Percentiles rank a stretch among this genome's conserved stretches.
Conservation (phyloP, 2,329 filamentous ascomycete species). For the Pyrenochaeta sp. region DNA sequence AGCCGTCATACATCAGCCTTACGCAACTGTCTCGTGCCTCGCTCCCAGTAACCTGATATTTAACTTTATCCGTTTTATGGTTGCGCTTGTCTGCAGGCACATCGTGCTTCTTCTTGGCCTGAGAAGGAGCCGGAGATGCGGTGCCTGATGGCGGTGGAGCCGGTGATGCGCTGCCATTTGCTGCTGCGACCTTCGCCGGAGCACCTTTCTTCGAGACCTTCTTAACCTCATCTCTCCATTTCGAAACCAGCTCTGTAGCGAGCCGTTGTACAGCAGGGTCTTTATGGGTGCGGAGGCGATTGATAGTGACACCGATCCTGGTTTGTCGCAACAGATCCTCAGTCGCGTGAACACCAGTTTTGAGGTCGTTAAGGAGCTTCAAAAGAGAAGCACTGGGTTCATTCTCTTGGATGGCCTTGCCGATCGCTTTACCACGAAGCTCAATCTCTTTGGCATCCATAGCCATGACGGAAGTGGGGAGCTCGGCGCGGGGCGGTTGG, state of each 20-base stretch:
- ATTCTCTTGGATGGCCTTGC: constrained; percentile 78
- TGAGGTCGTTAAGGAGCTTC: constrained; percentile 77
- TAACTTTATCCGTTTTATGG: constrained; percentile 81
- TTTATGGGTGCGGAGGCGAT: constrained; percentile 84
- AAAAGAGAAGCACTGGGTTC: constrained; percentile 78
- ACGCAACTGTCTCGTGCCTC: constrained; percentile 82
- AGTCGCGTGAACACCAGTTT: constrained; percentile 81
- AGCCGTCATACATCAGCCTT: constrained; percentile 91
- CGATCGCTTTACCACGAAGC: constrained; percentile 77
- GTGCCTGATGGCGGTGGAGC: constrained; percentile 50
- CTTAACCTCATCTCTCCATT: constrained; percentile 85
- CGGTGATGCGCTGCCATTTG: constrained; percentile 40
- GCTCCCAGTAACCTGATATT: constrained; percentile 77
- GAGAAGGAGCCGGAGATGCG: constrained; percentile 59
- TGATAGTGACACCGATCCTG: constrained; percentile 89
- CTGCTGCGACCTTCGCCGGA: constrained; percentile 28
- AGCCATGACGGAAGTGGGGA: constrained; percentile 26
- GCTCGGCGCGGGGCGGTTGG: constrained; percentile 13
- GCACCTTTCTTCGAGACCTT: constrained; percentile 49
- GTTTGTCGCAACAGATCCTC: constrained; percentile 92
- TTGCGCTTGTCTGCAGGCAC: constrained; percentile 78
- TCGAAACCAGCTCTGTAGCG: constrained; percentile 83
- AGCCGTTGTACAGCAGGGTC: constrained; percentile 75
- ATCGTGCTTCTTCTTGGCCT: constrained; percentile 62
- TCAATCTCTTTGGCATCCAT: constrained; percentile 88